Base-by-base conservation (phyloP, 768 basidiomycete genomes). In the Macrolepiota dolichaula region DNA sequence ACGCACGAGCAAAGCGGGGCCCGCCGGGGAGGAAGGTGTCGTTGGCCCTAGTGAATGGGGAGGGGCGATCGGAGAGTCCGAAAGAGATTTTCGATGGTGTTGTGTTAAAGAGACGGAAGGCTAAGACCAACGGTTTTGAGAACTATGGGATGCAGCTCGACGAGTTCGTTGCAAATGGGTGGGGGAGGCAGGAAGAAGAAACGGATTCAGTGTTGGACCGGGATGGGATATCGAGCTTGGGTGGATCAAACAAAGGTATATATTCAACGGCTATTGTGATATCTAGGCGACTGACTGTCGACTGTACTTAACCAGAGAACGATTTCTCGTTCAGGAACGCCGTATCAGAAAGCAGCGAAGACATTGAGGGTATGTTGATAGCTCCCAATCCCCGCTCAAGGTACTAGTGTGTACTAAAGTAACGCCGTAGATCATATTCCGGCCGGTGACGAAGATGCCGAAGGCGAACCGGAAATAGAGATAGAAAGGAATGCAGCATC, bases 41-140 rank as follows among this genome's bases (percentile, higher is more conserved):
- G 25, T 13, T 2, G 19, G 24, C 47, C 2, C 7, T 24, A 49
- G 4, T 38, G 35, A 25, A n/a, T 15, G 37, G 2, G 6, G 9
- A 40, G n/a, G 51, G 29, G 22, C 24, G 22, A 25, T 19, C 51
- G 9, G 32, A 60, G n/a, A 37, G 35, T 19, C 32, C 27, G 11
- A 49, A n/a, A 38, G 59, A 61, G 24, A n/a, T 61, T 9, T 61
- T 61, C 22, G 59, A 61, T n/a, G 59, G 59, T 5, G 59, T 61
- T 6, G 22, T 61, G 7, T 49, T 61, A n/a, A 49, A 54, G 27
- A 61, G 29, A 24, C 52, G 59, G 17, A 17, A 22, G 7, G n/a
- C 38, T 17, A 29, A 38, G 24, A 38, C 22, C 17, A 37, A 51
- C 15, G 47, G 7, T n/a, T 24, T 35, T 35, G 19, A 25, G 19